These are phyloP conservation scores for Leccinum rimulosum DNA, from an alignment of 768 basidiomycete species.

Conservation along the genomic window DNA sequence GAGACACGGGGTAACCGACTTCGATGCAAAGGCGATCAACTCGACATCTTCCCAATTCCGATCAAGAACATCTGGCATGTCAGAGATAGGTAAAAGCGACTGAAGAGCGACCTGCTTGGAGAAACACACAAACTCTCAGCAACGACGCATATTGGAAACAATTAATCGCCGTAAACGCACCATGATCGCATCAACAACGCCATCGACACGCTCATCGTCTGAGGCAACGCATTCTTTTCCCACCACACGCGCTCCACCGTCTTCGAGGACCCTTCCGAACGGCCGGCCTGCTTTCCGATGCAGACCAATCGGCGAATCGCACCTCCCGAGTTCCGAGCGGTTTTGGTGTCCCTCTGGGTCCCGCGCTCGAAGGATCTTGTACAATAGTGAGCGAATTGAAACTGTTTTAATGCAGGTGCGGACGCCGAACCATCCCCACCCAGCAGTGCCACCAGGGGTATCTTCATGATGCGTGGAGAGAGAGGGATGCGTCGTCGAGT, in stretches of 20 bases:
- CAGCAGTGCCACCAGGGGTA: conserved; percentile 67
- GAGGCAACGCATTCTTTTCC: conserved; percentile 56
- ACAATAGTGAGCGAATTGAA: conserved; percentile 27
- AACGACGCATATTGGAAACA: neutral
- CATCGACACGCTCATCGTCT: conserved; percentile 34
- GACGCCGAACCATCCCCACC: conserved; percentile 8
- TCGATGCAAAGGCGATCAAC: conserved; percentile 51
- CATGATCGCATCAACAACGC: conserved; percentile 61
- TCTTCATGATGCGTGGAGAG: conserved; percentile 89
- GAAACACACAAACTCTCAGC: neutral
- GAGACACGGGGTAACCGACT: conserved; percentile 35
- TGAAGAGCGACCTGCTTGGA: conserved; percentile 55
- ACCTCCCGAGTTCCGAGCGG: conserved; percentile 80
- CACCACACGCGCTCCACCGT: conserved; percentile 73
- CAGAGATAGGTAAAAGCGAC: conserved; percentile 55
- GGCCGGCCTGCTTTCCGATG: conserved; percentile 72
- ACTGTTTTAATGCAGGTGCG: conserved; percentile 17
- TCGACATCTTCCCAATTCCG: conserved; percentile 45
- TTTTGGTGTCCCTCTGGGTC: conserved; percentile 41
- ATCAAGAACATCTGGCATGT: conserved; percentile 59
- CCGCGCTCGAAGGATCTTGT: conserved; percentile 38
- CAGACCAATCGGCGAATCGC: conserved; percentile 84
- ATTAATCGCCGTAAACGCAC: conserved; percentile 35
- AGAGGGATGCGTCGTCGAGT: conserved; percentile 86
- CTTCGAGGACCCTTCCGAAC: conserved; percentile 82